phyloP scores from a whole-genome alignment of 352 stramenopile species.

The Pythium guiyangense region DNA sequence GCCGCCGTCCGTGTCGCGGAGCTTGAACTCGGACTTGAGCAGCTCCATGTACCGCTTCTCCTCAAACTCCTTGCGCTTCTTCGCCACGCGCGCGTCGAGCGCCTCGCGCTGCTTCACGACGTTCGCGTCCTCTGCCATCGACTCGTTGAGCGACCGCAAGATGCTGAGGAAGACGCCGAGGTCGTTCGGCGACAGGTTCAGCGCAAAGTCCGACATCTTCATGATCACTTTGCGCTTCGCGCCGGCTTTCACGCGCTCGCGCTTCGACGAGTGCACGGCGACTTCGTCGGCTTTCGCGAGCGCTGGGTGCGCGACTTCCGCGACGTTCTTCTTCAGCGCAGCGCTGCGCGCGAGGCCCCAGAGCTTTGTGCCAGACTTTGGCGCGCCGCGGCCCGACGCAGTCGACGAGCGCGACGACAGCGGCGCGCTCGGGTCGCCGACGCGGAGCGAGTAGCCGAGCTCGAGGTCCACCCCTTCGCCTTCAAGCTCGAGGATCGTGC shows the following conservation, averaged over 20 bases:
- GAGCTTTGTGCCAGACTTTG: conserved; percentile 38
- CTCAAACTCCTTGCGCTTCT: conserved; percentile 43
- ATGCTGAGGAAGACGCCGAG: conserved; percentile 81
- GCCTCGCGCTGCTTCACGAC: conserved; percentile 53
- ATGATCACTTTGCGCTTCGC: conserved; percentile 65
- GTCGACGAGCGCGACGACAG: conserved; percentile 6
- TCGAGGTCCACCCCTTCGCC: conserved; percentile 82
- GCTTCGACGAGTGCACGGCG: conserved; percentile 16
- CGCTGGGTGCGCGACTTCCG: conserved; percentile 52
- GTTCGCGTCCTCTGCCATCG: conserved; percentile 64
- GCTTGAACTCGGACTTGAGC: conserved; percentile 69
- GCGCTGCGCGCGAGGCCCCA: conserved; percentile 57
- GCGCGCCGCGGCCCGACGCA: conserved; percentile 4
- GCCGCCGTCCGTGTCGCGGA: conserved; percentile 67
- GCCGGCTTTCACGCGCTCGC: conserved; percentile 44
- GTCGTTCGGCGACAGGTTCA: conserved; percentile 81
- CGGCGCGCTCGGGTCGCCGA: conserved; percentile 32
- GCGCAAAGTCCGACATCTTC: conserved; percentile 80
- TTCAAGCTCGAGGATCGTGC: conserved; percentile 82
- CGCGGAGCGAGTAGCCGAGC: conserved; percentile 60
- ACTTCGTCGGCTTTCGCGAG: conserved; percentile 31
- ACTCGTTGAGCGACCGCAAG: conserved; percentile 50
- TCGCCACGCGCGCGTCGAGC: conserved; percentile 36
- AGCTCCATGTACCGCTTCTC: conserved; percentile 69
- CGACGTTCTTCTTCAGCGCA: conserved; percentile 50